Evolutionary conservation across 164 flowering plant species (phyloP), one percentile per base, ranked within the genome.

Genomic region (Liriodendron chinense): DNA sequence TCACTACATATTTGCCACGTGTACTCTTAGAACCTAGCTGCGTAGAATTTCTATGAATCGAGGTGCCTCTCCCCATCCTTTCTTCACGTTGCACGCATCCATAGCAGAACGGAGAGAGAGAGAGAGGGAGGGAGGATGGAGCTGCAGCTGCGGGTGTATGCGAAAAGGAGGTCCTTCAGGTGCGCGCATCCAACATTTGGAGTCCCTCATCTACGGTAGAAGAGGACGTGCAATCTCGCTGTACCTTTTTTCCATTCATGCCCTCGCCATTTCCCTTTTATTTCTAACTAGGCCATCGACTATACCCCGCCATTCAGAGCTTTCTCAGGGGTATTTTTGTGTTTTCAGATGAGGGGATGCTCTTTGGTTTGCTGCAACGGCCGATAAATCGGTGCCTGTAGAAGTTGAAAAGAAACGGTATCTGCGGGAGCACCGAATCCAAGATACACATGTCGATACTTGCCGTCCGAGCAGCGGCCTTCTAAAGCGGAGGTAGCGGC

Each of bases 301-400:
- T 9, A 53, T 53, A 8, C 59, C 21, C 74, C 43, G 68, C 56
- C 48, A 7, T 69, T 69, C 18, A 28, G 56, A 25, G 53, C 13
- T 66, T 72, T 14, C 34, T 71, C 70, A 70, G 63, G 76, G 67
- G 63, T n/a, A 62, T 34, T 74, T 63, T 71, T 74, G 47, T 26
- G 47, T 13, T 67, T 50, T 73, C 86, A 84, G 89, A 89, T 90
- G 91, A 89, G 78, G 90, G 92, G 87, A 85, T 89, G 88, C 89
- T 92, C 94, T 82, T 88, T 71, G 84, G 86, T 88, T 87, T 88
- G 85, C 90, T 85, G 75, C 88, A 86, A 83, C 86, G 91, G 89
- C 74, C 81, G 23, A 12, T 25, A 9, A 5, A 13, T 10, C n/a
- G 23, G 53, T 3, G 7, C 18, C n/a, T n/a, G n/a, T 28, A 9